Evolutionary conservation across 2,329 filamentous ascomycete species (phyloP), one percentile per base, ranked within the genome.

Genomic region (Exophiala xenobiotica): DNA sequence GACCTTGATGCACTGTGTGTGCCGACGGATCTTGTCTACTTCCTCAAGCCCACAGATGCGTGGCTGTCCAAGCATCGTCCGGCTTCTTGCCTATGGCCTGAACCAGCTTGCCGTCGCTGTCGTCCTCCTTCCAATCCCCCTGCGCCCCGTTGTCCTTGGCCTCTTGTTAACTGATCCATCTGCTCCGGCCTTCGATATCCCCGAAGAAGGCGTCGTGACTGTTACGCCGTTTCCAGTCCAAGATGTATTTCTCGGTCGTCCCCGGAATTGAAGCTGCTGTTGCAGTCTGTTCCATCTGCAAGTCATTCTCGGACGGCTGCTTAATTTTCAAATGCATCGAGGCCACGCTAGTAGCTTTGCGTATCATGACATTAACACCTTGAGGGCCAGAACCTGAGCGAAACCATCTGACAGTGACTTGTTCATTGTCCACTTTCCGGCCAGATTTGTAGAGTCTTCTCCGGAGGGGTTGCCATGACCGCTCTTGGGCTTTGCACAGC

Each of bases 161-260:
- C 19, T 47, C 38, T n/a, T 43, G 12, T n/a, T 16, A 9, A 22
- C 39, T 22, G 24, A 50, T 45, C 46, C 39, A 44, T 26, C 37
- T 22, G 16, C 38, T 44, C 9, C 39, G 16, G 12, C 24, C 24
- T 22, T 51, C 48, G 18, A 61, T 44, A 14, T 54, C 46, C 8
- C 59, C 50, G 33, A 58, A 59, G 35, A 56, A 51, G 3, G 41
- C 24, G 49, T 61, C 51, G 8, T 56, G 46, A 27, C 48, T 47
- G 2, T 29, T 35, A 7, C 55, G 51, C 57, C 55, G 56, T 48
- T 52, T 31, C 39, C 52, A 49, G 41, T 60, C 54, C 4, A 60
- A 45, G 12, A 45, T 50, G 24, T 54, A 58, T 22, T 58, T 39
- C 37, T 62, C 57, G 3, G 46, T 60, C 1, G 53, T 60, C n/a